Base-by-base conservation (phyloP, 352 stramenopile species). In the Pythium guiyangense region DNA sequence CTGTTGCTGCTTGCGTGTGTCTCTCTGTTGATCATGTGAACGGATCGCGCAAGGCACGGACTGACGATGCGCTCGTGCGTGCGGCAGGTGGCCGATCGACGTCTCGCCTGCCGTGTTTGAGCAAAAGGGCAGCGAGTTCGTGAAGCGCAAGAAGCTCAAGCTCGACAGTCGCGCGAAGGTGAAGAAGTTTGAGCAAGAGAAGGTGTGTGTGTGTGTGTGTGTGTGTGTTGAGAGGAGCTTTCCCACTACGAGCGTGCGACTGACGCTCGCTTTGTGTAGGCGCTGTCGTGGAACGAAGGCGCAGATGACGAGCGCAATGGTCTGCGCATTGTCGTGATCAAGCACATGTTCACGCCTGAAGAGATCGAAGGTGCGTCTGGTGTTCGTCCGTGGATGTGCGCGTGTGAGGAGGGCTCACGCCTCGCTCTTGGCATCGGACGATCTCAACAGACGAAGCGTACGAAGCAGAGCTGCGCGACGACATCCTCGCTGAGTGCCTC, bases 271-370 rank as follows among this genome's bases (percentile, higher is more conserved):
- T 79, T 1, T 60, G 74, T 17, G 80, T 74, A 97, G 78, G 94
- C 95, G 6, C 69, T 98, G 51, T 97, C 94, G 34, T 98, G 96
- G 94, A 97, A 98, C 53, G 90, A 93, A 69, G 94, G 97, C 48
- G 95, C 98, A 71, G 83, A 96, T 37, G 89, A 85, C 27, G 86
- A 98, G 31, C 79, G 88, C 18, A 79, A 90, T 25, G 96, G 92
- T 9, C 69, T 99, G 25, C 83, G 92, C 6, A 99, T 99, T 67
- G 88, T 99, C 35, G 94, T 99, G 31, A 79, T 99, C 31, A 97
- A 98, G 75, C 86, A 97, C 77, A 92, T 98, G 84, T 98, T 99
- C 69, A 84, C 84, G 26, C 87, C 89, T 0, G 73, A 81, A 15
- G 90, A 97, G 60, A 90, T 97, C 45, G 64, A 86, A 70, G 62